A percentile compares a stretch with the other conserved stretches of the same genome.
These are phyloP conservation scores for Mucor sp. DNA, from an alignment of 371 early-diverging fungal species.

Conservation along the genomic window DNA sequence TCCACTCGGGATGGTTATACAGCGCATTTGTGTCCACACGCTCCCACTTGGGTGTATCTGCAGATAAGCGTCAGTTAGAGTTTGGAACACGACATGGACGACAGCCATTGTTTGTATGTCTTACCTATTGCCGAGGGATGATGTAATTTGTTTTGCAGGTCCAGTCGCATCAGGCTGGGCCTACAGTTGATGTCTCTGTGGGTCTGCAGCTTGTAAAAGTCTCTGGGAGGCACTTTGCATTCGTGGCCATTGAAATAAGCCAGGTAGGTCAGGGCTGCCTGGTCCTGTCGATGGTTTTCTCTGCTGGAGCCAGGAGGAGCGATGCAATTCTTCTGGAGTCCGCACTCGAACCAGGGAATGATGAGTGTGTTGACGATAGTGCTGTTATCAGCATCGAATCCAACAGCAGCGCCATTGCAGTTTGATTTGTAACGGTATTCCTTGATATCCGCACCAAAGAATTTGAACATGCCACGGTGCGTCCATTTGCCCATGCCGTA, in stretches of 20 bases:
- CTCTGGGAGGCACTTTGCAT: slow-evolving; percentile 30
- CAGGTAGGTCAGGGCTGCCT: slow-evolving; percentile 62
- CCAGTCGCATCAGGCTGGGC: slow-evolving; percentile 27
- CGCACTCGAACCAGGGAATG: slow-evolving; percentile 61
- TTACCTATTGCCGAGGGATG: slow-evolving; percentile 46
- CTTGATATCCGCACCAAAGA: slow-evolving; percentile 41
- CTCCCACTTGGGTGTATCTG: slow-evolving; percentile 47
- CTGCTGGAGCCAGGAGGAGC: slow-evolving; percentile 66
- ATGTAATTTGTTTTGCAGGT: slow-evolving; percentile 29
- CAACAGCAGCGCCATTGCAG: slow-evolving; percentile 67
- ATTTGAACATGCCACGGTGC: slow-evolving; percentile 62
- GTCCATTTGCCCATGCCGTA: slow-evolving; percentile 58
- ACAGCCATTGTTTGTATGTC: background rate
- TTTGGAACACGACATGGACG: background rate
- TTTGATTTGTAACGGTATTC: slow-evolving; percentile 52
- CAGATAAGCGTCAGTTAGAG: background rate
- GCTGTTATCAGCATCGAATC: slow-evolving; percentile 56
- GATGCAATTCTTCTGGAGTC: slow-evolving; percentile 56
- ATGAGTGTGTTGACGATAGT: slow-evolving; percentile 52
- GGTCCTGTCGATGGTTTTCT: slow-evolving; percentile 68
- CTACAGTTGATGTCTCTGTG: slow-evolving; percentile 44
- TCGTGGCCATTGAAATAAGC: slow-evolving; percentile 46
- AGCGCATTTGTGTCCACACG: slow-evolving; percentile 36
- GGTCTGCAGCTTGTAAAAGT: slow-evolving; percentile 35
- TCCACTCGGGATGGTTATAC: slow-evolving; percentile 54